Evolutionary conservation across 805 yeast species (phyloP).

Genomic region (Yarrowia keelungensis): DNA sequence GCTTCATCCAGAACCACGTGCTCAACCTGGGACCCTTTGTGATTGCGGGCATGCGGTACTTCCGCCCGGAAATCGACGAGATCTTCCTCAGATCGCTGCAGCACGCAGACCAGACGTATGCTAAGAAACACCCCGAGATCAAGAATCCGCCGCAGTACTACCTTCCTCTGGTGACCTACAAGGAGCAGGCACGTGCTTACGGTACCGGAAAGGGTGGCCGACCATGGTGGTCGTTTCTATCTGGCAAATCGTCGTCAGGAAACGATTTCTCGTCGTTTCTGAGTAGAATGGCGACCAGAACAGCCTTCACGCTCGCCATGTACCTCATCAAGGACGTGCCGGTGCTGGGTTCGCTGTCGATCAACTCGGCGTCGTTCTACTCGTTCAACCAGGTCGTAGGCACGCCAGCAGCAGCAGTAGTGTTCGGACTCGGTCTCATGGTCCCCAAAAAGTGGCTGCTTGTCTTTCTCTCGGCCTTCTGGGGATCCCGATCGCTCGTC

Average conservation of each 20-base stretch:
- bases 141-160: constrained; percentile 45
- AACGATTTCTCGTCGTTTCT: constrained; percentile 39
- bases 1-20: constrained; percentile 51
- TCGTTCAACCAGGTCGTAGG: constrained; percentile 58
- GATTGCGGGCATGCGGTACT: constrained; percentile 51
- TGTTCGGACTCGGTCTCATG: constrained; percentile 51
- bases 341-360: constrained; percentile 53
- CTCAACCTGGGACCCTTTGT: constrained; percentile 54
- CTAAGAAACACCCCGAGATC: constrained; percentile 52
- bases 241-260: not conserved
- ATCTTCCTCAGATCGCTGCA: constrained; percentile 53
- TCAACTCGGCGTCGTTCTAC: constrained; percentile 56
- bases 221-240: constrained; percentile 7
- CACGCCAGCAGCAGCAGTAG: constrained; percentile 53
- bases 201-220: constrained; percentile 30
- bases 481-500: constrained; percentile 57
- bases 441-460: constrained; percentile 52
- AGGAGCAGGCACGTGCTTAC: constrained; percentile 10
- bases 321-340: constrained; percentile 54
- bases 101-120: constrained; percentile 53
- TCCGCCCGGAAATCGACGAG: constrained; percentile 53
- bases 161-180: constrained; percentile 27
- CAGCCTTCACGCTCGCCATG: constrained; percentile 49
- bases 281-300: constrained; percentile 41
- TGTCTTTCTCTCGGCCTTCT: constrained; percentile 54